Evolutionary conservation across 1,139 yeast genomes (phyloP).

Genomic region (Pichia norvegensis): DNA sequence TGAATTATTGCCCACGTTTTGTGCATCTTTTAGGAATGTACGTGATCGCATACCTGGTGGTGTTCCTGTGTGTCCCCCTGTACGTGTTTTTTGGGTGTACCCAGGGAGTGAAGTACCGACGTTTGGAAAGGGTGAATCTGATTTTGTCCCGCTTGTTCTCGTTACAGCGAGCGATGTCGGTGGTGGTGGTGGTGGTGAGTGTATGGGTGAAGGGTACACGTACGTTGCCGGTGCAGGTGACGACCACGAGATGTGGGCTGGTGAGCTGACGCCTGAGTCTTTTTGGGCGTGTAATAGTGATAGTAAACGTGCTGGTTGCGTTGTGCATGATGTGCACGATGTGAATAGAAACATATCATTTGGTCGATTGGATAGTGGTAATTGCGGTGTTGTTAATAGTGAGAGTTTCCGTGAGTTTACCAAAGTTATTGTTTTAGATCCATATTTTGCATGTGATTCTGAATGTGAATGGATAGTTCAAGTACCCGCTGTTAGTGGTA

Average conservation of each 20-base stretch:
- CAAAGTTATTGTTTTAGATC: slow-evolving; percentile 16
- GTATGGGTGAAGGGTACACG: slow-evolving; percentile 41
- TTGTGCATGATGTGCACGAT: neutral
- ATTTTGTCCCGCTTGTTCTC: slow-evolving; percentile 39
- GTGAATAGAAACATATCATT: slow-evolving; percentile 12
- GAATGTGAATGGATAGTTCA: neutral
- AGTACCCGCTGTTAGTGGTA: neutral
- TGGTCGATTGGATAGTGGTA: slow-evolving; percentile 11
- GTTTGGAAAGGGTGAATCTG: slow-evolving; percentile 5
- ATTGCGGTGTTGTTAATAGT: neutral
- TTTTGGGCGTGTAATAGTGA: too few relatives aligned
- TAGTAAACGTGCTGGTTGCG: too few relatives aligned
- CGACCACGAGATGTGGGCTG: slow-evolving; percentile 85
- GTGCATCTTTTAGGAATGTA: neutral
- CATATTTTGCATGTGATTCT: slow-evolving; percentile 4
- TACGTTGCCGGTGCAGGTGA: slow-evolving; percentile 93
- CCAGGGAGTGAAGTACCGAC: slow-evolving; percentile 38
- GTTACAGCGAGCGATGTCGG: slow-evolving; percentile 64
- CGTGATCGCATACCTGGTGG: neutral
- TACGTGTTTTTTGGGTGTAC: slow-evolving; percentile 65
- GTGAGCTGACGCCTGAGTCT: slow-evolving; percentile 41
- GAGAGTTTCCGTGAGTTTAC: slow-evolving; percentile 6
- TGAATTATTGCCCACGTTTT: slow-evolving; percentile 34
- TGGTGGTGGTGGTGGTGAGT: slow-evolving; percentile 46
- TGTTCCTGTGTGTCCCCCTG: neutral